Evolutionary conservation across 176 grass and related monocot species (phyloP).

Genomic region (Ensete ventricosum): DNA sequence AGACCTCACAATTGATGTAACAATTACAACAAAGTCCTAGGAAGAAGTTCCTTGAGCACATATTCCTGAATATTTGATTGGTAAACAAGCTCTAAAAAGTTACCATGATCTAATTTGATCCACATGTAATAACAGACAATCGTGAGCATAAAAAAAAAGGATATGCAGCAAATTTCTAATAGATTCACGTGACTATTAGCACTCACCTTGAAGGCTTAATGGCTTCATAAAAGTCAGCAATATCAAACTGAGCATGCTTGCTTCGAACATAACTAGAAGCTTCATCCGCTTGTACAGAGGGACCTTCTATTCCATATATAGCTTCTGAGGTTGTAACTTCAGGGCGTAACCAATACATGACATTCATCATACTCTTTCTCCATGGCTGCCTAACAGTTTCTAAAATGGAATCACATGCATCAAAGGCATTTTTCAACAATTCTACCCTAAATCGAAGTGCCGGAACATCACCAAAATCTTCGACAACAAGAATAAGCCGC

Average conservation of each 20-base stretch:
- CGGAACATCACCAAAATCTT: constrained; percentile 2
- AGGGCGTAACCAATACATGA: constrained; percentile 71
- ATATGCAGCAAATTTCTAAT: background rate
- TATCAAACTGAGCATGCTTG: constrained; percentile 59
- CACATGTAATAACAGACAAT: background rate
- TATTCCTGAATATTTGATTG: background rate
- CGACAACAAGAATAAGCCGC: constrained; percentile 25
- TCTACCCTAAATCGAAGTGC: constrained; percentile 56
- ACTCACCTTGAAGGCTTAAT: constrained; percentile 56
- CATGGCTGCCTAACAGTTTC: constrained; percentile 68
- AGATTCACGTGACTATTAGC: background rate
- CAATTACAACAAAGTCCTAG: background rate
- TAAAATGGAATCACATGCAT: constrained; percentile 48
- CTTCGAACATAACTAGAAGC: constrained; percentile 17
- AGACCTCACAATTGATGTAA: background rate
- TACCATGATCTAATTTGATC: background rate
- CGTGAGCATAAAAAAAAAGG: background rate
- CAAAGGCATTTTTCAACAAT: constrained; percentile 51
- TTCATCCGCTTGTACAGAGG: constrained; percentile 19
- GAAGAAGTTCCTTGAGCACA: background rate
- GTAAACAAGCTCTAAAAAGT: background rate
- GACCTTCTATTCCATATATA: constrained; percentile 44
- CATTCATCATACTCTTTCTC: constrained; percentile 87
- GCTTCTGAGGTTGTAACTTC: constrained; percentile 54
- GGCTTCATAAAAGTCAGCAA: constrained; percentile 72